Base-by-base conservation (phyloP, 2,329 filamentous ascomycete species). In the Sporothrix dimorphospora region DNA sequence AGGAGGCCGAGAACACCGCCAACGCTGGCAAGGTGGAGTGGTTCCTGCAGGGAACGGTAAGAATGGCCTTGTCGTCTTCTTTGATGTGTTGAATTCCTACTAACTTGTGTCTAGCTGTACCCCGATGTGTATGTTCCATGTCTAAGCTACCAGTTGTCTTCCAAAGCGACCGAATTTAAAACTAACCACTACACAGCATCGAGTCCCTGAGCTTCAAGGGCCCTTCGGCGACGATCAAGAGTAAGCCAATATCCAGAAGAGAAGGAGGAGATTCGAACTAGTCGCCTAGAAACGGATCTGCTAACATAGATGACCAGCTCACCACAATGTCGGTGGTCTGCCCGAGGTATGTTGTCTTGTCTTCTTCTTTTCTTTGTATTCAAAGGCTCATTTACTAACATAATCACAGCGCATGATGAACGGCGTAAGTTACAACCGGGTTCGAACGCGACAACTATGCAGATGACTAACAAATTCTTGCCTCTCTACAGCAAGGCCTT, bases 1-100 rank as follows among this genome's bases (percentile, higher is more conserved):
- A 88, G 71, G 89, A 86, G 38, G 92, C 92, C 0, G 88, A 89
- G 74, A 85, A 91, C 78, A 90, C 91, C 0, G 81, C 85, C 1
- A 85, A 86, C 70, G 90, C 89, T n/a, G 93, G 92, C 45, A 90
- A 91, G 77, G 91, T 98, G 51, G 89, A 93, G 77, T 98, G 89
- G 87, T 92, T 98, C 78, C 85, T 98, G 11, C 94, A 98, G 82
- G 94, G 94, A 21, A 96, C 93, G 9, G 59, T 71, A 63, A 34
- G 49, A 3, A 34, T 14, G 5, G 21, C 3, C 21, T 24, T 85
- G 96, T 30, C 95, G 63, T 68, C 16, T 85, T 87, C 78, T 83
- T 79, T 24, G 74, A 85, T 51, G 68, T 30, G 9, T n/a, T 14
- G 19, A 24, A 7, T 1, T 16, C 3, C 27, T 40, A n/a, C 69